Percentiles rank a stretch among this genome's conserved stretches.
These are phyloP conservation scores for Lachnellula arida DNA, from an alignment of 2,329 filamentous ascomycete species.

Conservation along the genomic window DNA sequence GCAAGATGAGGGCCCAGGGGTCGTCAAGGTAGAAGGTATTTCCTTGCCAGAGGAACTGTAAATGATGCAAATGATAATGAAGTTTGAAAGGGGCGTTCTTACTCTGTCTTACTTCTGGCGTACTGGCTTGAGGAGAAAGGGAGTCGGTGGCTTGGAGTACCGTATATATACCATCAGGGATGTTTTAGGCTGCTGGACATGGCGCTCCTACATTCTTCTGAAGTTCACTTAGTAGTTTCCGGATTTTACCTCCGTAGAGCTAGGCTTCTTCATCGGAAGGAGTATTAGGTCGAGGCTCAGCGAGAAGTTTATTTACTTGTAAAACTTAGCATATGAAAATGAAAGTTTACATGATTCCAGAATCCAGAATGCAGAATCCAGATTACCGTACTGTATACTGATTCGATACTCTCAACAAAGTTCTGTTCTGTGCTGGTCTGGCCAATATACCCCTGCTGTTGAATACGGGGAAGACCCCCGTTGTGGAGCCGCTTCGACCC, in stretches of 20 bases:
- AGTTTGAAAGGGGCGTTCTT: slow-evolving; percentile 9
- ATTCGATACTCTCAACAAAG: too few relatives aligned
- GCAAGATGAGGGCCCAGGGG: slow-evolving; percentile 52
- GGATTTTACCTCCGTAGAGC: not conserved
- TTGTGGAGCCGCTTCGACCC: too few relatives aligned
- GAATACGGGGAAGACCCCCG: too few relatives aligned
- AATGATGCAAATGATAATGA: slow-evolving; percentile 28
- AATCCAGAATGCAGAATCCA: not conserved
- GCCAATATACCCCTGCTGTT: too few relatives aligned
- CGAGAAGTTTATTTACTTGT: slow-evolving; percentile 1
- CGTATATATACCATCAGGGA: slow-evolving; percentile 21
- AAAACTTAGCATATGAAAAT: not conserved
- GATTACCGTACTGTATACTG: not conserved
- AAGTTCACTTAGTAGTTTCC: not conserved
- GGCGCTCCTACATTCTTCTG: not conserved
- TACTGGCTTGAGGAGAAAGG: slow-evolving; percentile 10
- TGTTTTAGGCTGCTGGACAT: slow-evolving; percentile 5
- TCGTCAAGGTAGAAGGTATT: slow-evolving; percentile 19
- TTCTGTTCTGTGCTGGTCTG: too few relatives aligned
- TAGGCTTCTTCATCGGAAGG: not conserved
- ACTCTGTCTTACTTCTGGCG: slow-evolving; percentile 13
- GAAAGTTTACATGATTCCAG: not conserved
- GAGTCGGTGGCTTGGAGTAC: slow-evolving; percentile 5
- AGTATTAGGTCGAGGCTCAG: not conserved
- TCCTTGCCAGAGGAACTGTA: slow-evolving; percentile 13